Conservation (phyloP, 78 protist genomes). For the Parvularia atlantis region DNA sequence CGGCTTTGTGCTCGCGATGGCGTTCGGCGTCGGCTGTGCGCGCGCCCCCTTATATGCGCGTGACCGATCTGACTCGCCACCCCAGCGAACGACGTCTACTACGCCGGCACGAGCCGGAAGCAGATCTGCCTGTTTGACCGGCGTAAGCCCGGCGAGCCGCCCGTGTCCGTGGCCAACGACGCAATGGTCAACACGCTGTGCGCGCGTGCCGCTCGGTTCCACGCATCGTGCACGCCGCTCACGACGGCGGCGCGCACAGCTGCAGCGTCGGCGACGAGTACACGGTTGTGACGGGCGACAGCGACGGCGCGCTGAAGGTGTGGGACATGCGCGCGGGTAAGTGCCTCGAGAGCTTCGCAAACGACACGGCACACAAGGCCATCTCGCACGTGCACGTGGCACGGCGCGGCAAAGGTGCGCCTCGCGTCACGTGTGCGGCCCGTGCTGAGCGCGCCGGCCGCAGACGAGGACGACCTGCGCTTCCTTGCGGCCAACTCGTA, state of each 20-base stretch:
- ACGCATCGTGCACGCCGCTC: too few species aligned
- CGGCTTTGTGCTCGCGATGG: constrained; percentile 18
- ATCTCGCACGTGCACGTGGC: constrained; percentile 8
- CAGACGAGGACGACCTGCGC: constrained; percentile 47
- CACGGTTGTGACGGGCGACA: constrained; percentile 48
- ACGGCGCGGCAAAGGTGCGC: too few species aligned
- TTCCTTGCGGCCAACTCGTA: constrained; percentile 48
- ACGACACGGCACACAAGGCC: constrained; percentile 3
- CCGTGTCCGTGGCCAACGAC: constrained; percentile 25
- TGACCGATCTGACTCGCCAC: background rate
- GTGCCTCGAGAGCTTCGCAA: background rate
- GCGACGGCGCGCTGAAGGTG: constrained; percentile 23
- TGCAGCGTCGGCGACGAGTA: constrained; percentile 35
- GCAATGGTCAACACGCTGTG: constrained; percentile 43
- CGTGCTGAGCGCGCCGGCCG: too few species aligned
- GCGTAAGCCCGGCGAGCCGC: constrained; percentile 29
- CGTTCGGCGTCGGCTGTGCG: background rate
- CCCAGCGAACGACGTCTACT: constrained; percentile 28
- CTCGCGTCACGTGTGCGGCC: background rate
- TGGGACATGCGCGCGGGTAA: constrained; percentile 42
- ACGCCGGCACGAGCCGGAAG: constrained; percentile 39
- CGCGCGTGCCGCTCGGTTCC: too few species aligned
- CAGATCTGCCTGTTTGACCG: constrained; percentile 35
- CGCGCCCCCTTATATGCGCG: background rate
- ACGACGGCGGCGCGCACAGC: too few species aligned